phyloP scores from a whole-genome alignment of 2,329 filamentous ascomycete species.

The Cucurbitaria berberidis region DNA sequence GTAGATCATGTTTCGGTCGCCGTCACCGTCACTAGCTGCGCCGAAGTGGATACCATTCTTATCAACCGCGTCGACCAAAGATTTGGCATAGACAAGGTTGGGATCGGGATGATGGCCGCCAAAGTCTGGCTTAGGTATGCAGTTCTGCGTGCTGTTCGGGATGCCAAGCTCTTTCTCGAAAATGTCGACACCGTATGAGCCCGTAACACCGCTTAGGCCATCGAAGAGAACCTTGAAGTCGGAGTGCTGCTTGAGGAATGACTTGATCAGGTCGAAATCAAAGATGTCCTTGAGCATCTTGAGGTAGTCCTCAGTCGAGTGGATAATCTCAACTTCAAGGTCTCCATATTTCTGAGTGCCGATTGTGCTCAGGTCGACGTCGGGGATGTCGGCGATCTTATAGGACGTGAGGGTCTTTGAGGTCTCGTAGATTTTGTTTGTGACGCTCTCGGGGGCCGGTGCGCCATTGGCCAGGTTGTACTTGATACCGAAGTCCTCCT shows the following conservation, averaged over 20 bases:
- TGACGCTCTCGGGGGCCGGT: constrained; percentile 92
- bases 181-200: constrained; percentile 91
- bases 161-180: constrained; percentile 93
- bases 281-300: constrained; percentile 98
- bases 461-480: constrained; percentile 98
- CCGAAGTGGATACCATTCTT: constrained; percentile 92
- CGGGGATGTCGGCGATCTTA: constrained; percentile 86
- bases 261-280: constrained; percentile 94
- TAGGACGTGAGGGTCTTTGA: constrained; percentile 91
- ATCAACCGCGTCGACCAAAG: constrained; percentile 91
- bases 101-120: constrained; percentile 97
- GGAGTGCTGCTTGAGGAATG: constrained; percentile 83
- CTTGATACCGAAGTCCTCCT: constrained; percentile 98
- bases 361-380: constrained; percentile 82
- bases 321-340: constrained; percentile 93
- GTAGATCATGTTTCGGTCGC: constrained; percentile 99
- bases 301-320: constrained; percentile 90
- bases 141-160: constrained; percentile 85
- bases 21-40: constrained; percentile 94
- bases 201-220: constrained; percentile 91
- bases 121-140: constrained; percentile 90
- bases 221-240: constrained; percentile 99
- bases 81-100: constrained; percentile 96
- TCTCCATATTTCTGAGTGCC: constrained; percentile 83
- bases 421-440: constrained; percentile 95